Conservation (phyloP, 2,329 filamentous ascomycete genomes). For the Talaromyces sp. region DNA sequence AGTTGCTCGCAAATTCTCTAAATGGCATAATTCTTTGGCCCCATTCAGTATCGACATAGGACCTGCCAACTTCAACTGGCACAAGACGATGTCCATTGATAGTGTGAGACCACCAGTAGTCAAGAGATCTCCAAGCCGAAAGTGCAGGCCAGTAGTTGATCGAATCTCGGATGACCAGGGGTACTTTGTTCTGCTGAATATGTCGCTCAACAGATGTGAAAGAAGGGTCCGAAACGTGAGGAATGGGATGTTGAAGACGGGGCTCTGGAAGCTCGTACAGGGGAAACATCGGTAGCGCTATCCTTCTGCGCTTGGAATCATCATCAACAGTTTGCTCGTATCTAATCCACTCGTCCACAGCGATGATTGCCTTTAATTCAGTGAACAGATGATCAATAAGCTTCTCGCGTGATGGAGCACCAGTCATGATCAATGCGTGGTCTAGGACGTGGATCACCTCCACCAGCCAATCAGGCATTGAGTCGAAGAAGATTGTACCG, state of each 20-base stretch:
- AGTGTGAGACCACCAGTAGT: conserved; percentile 74
- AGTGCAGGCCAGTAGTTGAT: conserved; percentile 77
- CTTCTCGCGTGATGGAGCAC: conserved; percentile 60
- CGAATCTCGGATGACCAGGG: conserved; percentile 72
- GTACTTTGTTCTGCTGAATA: conserved; percentile 51
- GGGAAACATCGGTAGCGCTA: conserved; percentile 38
- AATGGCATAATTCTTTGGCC: conserved; percentile 80
- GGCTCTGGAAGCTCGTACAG: conserved; percentile 36
- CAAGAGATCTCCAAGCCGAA: conserved; percentile 70
- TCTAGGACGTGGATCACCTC: conserved; percentile 70
- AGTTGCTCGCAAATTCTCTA: conserved; percentile 65
- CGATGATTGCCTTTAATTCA: conserved; percentile 30
- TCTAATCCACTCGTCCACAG: conserved; percentile 7
- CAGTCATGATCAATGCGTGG: conserved; percentile 74
- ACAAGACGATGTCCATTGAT: conserved; percentile 78
- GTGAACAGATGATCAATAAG: conserved; percentile 43
- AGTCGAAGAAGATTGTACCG: background rate
- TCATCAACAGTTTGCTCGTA: background rate
- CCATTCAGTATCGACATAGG: conserved; percentile 86
- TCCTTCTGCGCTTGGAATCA: conserved; percentile 35
- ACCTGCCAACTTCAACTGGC: conserved; percentile 81
- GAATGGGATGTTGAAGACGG: conserved; percentile 40
- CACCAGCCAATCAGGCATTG: conserved; percentile 51
- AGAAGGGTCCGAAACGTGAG: conserved; percentile 49
- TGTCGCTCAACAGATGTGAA: conserved; percentile 65